Evolutionary conservation across 441 rosid genomes (phyloP).

Genomic region (Euphorbia celastroides): DNA sequence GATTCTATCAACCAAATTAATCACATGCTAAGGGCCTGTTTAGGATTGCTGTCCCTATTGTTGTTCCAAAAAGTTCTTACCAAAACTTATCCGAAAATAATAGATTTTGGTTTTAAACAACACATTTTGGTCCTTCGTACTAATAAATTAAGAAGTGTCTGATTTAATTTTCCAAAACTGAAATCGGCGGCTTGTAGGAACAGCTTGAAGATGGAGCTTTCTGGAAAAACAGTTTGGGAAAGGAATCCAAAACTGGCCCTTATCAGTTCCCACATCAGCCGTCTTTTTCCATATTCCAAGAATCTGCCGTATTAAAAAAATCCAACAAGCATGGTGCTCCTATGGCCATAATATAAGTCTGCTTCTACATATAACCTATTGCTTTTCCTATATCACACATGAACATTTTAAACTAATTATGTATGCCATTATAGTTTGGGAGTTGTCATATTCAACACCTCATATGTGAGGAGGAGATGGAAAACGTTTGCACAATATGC

Average conservation of each 20-base stretch:
- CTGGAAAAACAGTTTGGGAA: too few species aligned
- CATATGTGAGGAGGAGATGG: not conserved
- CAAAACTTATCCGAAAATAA: too few species aligned
- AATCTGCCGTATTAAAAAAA: not conserved
- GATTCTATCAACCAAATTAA: conserved; percentile 3
- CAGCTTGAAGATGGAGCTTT: too few species aligned
- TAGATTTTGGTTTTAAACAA: too few species aligned
- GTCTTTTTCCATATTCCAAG: not conserved
- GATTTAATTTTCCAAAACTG: too few species aligned
- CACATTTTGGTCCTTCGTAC: too few species aligned
- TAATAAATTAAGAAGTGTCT: too few species aligned
- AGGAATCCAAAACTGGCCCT: too few species aligned
- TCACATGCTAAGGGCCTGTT: too few species aligned
- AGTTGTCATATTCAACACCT: conserved; percentile 3
- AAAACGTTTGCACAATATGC: not conserved
- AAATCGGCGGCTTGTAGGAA: too few species aligned
- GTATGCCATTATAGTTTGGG: conserved; percentile 5
- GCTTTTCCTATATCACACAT: not conserved
- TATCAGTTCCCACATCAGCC: conserved; percentile 1
- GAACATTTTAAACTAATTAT: not conserved
- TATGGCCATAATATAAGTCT: not conserved
- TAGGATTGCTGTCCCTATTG: too few species aligned
- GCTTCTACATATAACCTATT: not conserved
- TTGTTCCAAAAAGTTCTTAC: too few species aligned
- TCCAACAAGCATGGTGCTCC: conserved; percentile 10